Base-by-base conservation (phyloP, 1,139 yeast genomes). In the Zygosaccharomyces sapae region DNA sequence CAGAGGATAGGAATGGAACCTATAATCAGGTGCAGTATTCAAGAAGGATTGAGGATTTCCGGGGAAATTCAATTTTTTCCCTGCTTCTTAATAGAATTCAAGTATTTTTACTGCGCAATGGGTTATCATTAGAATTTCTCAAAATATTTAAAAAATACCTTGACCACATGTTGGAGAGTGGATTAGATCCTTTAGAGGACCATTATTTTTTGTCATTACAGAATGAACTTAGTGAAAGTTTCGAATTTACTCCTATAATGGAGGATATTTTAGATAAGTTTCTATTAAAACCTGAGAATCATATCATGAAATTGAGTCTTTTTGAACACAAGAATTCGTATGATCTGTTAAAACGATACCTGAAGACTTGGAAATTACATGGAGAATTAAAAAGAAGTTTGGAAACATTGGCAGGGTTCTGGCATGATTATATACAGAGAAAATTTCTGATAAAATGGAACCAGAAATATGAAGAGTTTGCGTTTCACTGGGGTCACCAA, bases 101-200 rank as follows among this genome's bases (percentile, higher is more conserved):
- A 43, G 58, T 58, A 3, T 56, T 55, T 36, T 48, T 62, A 10
- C 29, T 54, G 16, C 52, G 61, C 33, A 58, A 59, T 41, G 46
- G 49, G n/a, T 35, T 59, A 39, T 59, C 65, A 1, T 46, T 55
- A 38, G 58, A 53, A 24, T 62, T 62, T 44, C 48, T 60, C 30
- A 56, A 52, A 43, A 49, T 57, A 10, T 55, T 59, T 39, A 54
- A 54, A 29, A 34, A 46, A 7, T 62, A 61, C 40, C 34, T 58
- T 20, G 12, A 34, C n/a, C 35, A 53, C 30, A 44, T 62, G 8
- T 24, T 48, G 4, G 55, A 53, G 24, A 50, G 51, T 16, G 54
- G 53, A 10, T 12, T 48, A 4, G 49, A 57, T 44, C 61, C 62
- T 1, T 33, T 55, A 20, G 43, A 51, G n/a, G 63, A 62, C 47